Evolutionary conservation across 2,329 filamentous ascomycete species (phyloP).

Genomic region (Aspergillus quadrilineatus): DNA sequence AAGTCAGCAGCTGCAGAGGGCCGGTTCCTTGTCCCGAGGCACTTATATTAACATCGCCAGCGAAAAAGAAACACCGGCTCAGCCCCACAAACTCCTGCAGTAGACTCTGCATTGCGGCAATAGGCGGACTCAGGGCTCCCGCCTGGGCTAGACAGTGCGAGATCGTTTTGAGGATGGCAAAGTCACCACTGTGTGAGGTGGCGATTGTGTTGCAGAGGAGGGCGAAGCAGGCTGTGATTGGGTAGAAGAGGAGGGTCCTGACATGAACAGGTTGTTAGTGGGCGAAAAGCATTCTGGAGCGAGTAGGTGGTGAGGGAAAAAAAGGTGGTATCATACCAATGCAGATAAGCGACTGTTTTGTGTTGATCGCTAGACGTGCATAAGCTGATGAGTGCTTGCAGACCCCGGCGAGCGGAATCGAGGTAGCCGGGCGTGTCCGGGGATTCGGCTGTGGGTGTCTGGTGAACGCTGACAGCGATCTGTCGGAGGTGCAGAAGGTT

Average conservation of each 20-base stretch:
- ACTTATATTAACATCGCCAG: not conserved
- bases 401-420: slow-evolving; percentile 21
- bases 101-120: slow-evolving; percentile 17
- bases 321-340: slow-evolving; percentile 14
- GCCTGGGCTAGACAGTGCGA: slow-evolving; percentile 15
- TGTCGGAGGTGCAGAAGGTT: slow-evolving; percentile 21
- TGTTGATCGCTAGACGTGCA: slow-evolving; percentile 20
- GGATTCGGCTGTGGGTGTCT: not conserved
- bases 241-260: slow-evolving; percentile 24
- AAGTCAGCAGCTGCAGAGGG: not conserved
- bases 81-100: slow-evolving; percentile 20
- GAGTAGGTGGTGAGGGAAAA: not conserved
- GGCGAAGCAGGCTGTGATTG: slow-evolving; percentile 23
- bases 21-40: not conserved
- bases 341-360: slow-evolving; percentile 18
- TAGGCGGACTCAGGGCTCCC: slow-evolving; percentile 17
- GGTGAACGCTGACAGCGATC: not conserved
- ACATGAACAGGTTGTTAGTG: not conserved
- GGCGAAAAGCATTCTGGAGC: not conserved
- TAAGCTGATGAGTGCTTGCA: slow-evolving; percentile 18
- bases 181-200: slow-evolving; percentile 21
- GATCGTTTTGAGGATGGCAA: slow-evolving; percentile 20
- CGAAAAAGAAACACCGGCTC: slow-evolving; percentile 10
- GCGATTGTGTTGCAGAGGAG: slow-evolving; percentile 25
- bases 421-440: slow-evolving; percentile 10